Evolutionary conservation across 2,329 filamentous ascomycete genomes (phyloP).

Genomic region (Colletotrichum sp.): DNA sequence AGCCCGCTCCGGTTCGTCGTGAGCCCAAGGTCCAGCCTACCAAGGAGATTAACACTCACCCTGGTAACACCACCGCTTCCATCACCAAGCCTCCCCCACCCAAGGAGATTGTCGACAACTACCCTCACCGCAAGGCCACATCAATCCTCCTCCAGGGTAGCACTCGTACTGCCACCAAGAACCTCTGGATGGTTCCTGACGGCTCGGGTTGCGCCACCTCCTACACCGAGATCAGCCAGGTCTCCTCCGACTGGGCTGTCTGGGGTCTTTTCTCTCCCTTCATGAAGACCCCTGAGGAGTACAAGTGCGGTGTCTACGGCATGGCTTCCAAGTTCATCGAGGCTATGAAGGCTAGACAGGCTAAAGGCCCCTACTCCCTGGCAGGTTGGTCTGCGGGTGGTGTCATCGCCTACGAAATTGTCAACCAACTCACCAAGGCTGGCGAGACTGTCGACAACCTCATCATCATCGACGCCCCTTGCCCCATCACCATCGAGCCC

Average conservation of each 20-base stretch:
- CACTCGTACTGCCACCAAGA: conserved; percentile 43
- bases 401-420: conserved; percentile 72
- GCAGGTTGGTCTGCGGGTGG: conserved; percentile 81
- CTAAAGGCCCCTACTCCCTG: conserved; percentile 69
- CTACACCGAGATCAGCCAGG: conserved; percentile 65
- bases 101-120: conserved; percentile 42
- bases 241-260: conserved; percentile 52
- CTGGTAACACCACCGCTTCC: conserved; percentile 48
- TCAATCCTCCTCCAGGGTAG: conserved; percentile 56
- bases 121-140: conserved; percentile 55
- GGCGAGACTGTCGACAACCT: conserved; percentile 64
- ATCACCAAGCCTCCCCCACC: conserved; percentile 49
- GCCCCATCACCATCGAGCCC: conserved; percentile 71
- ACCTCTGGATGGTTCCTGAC: conserved; percentile 61
- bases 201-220: conserved; percentile 69
- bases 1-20: conserved; percentile 23
- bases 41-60: conserved; percentile 29
- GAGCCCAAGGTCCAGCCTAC: conserved; percentile 24
- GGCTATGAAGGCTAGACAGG: conserved; percentile 74
- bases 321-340: conserved; percentile 53
- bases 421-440: conserved; percentile 61
- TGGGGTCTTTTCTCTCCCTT: conserved; percentile 66
- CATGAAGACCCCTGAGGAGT: conserved; percentile 65
- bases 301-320: conserved; percentile 60
- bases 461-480: conserved; percentile 70